These are phyloP conservation scores for Orobanche coerulescens DNA, from an alignment of 257 asterid species.

Conservation along the genomic window DNA sequence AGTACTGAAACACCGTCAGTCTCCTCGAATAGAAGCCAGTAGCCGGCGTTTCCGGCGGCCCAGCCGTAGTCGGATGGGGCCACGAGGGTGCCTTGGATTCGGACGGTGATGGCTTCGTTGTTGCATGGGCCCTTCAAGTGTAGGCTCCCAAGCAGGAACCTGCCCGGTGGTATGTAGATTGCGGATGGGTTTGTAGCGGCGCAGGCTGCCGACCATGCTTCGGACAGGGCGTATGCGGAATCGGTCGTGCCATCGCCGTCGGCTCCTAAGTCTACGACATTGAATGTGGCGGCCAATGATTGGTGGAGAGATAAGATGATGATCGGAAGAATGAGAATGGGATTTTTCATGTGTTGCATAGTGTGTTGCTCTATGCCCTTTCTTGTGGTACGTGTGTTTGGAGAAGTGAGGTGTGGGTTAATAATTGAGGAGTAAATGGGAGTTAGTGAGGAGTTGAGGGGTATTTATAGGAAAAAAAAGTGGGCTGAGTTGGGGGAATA, in stretches of 20 bases:
- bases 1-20: conserved; percentile 40
- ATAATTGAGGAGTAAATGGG: too few relatives aligned
- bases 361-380: too few relatives aligned
- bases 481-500: too few relatives aligned
- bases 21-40: conserved; percentile 39
- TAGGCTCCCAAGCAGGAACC: conserved; percentile 25
- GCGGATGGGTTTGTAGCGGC: conserved; percentile 32
- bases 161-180: conserved; percentile 45
- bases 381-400: neutral
- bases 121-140: conserved; percentile 45
- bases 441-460: conserved; percentile 18
- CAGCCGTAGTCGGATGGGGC: conserved; percentile 47
- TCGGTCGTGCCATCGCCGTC: conserved; percentile 37
- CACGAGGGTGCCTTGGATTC: conserved; percentile 40
- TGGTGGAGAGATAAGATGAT: conserved; percentile 2
- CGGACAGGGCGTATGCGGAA: conserved; percentile 34
- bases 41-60: conserved; percentile 22
- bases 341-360: neutral
- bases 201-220: conserved; percentile 63
- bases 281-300: conserved; percentile 21
- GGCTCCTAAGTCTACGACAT: conserved; percentile 42
- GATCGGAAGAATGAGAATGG: neutral
- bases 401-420: neutral
- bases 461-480: conserved; percentile 28
- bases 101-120: conserved; percentile 28